Evolutionary conservation across 2,329 filamentous ascomycete species (phyloP).

Genomic region (Xylariaceae sp.): DNA sequence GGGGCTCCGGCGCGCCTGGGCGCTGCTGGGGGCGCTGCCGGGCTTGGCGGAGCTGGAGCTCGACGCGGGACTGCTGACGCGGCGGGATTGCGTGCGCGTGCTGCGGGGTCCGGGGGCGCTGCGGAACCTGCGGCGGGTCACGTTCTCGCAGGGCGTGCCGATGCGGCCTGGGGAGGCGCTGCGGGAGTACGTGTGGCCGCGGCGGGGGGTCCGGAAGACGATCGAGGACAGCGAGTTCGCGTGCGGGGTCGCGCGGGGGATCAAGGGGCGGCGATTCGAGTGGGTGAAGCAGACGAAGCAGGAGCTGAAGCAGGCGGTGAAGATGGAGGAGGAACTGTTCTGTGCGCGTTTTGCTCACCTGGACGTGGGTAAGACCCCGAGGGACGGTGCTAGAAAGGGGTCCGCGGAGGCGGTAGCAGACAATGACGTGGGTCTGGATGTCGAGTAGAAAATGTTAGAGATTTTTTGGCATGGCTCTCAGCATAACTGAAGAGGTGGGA

Average conservation of each 20-base stretch:
- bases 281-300: constrained; percentile 2
- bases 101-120: constrained; percentile 3
- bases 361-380: too few relatives aligned
- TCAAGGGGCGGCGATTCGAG: constrained; percentile 6
- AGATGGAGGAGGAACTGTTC: constrained; percentile 1
- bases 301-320: background rate
- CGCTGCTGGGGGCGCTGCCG: constrained; percentile 3
- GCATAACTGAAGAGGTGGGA: too few relatives aligned
- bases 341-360: background rate
- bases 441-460: too few relatives aligned
- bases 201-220: background rate
- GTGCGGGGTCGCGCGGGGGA: constrained; percentile 4
- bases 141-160: constrained; percentile 7
- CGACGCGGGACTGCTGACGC: constrained; percentile 8
- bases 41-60: constrained; percentile 9
- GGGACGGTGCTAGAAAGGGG: too few relatives aligned
- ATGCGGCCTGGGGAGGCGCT: background rate
- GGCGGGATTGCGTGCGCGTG: background rate
- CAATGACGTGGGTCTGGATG: too few relatives aligned
- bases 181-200: constrained; percentile 10
- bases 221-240: constrained; percentile 7
- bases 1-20: constrained; percentile 2
- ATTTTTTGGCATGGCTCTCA: too few relatives aligned
- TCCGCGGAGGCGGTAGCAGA: too few relatives aligned
- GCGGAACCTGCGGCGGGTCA: constrained; percentile 5